Evolutionary conservation across 257 asterid species (phyloP).

Genomic region (Solanum clarkiae): DNA sequence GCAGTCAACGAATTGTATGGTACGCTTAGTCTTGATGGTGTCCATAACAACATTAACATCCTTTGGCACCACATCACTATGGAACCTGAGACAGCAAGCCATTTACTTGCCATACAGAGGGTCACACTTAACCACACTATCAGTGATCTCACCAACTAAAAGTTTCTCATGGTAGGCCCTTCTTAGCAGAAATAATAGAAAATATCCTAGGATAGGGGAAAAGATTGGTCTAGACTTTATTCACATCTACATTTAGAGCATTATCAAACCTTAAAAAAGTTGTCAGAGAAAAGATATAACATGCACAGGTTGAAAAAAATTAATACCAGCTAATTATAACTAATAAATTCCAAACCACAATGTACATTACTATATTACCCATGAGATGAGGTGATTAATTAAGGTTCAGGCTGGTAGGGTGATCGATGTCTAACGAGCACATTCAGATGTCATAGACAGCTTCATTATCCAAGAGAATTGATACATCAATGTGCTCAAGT

Average conservation of each 20-base stretch:
- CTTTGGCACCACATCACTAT: constrained; percentile 9
- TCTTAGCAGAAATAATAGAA: constrained; percentile 6
- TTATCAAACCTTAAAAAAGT: background rate
- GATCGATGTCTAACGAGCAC: constrained; percentile 7
- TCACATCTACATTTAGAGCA: constrained; percentile 3
- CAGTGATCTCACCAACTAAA: constrained; percentile 5
- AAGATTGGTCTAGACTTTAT: constrained; percentile 4
- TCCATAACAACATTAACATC: constrained; percentile 5
- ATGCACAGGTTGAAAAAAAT: too few species aligned
- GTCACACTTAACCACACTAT: constrained; percentile 2
- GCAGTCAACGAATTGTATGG: constrained; percentile 6
- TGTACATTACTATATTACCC: too few species aligned
- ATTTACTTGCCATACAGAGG: constrained; percentile 8
- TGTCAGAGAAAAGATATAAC: too few species aligned
- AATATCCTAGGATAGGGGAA: constrained; percentile 7
- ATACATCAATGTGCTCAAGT: constrained; percentile 9
- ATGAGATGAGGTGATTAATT: too few species aligned
- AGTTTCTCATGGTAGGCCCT: constrained; percentile 2
- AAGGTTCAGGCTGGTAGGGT: too few species aligned
- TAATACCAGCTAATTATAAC: too few species aligned
- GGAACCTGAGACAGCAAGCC: constrained; percentile 7
- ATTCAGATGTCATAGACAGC: constrained; percentile 12
- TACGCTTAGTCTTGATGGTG: constrained; percentile 7
- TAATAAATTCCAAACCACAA: too few species aligned
- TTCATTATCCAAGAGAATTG: constrained; percentile 5